phyloP scores from a whole-genome alignment of 1,284 basidiomycete genomes.

The Trichosporon coremiiforme region DNA sequence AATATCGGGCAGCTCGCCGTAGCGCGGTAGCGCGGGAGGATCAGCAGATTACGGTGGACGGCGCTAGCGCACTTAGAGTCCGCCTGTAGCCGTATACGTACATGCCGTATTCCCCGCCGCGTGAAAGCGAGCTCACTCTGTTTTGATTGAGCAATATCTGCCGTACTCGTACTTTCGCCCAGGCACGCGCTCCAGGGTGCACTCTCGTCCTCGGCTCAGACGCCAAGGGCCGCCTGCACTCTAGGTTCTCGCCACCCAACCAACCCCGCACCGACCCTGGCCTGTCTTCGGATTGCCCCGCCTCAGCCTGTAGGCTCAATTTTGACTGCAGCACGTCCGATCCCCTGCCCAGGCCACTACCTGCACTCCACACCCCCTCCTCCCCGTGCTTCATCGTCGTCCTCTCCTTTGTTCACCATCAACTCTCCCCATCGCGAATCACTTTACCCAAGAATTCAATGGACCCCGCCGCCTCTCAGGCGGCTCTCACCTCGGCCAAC shows the following conservation, averaged over 20 bases:
- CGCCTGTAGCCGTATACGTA: too few relatives aligned
- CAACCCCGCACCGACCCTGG: conserved; percentile 6
- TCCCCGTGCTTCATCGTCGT: not conserved
- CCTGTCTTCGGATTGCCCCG: conserved; percentile 10
- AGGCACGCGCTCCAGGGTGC: not conserved
- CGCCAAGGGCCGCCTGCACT: not conserved
- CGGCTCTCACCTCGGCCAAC: conserved; percentile 5
- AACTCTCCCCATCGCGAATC: not conserved
- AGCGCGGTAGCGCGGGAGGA: not conserved
- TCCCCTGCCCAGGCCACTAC: not conserved
- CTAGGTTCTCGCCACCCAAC: not conserved
- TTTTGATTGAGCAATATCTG: not conserved
- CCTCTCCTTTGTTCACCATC: conserved; percentile 29
- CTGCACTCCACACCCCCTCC: not conserved
- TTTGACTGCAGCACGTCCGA: not conserved
- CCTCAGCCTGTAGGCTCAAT: conserved; percentile 7
- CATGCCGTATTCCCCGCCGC: not conserved
- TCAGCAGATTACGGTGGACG: not conserved
- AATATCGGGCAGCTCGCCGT: conserved; percentile 7
- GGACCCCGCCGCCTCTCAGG: conserved; percentile 12
- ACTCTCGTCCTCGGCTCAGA: too few relatives aligned
- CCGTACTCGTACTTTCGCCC: not conserved
- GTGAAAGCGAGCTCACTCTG: not conserved
- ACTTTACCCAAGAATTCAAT: conserved; percentile 2
- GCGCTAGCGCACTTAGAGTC: not conserved